A percentile compares a stretch with the other conserved stretches of the same genome.
Evolutionary conservation across 805 yeast species (phyloP).

Genomic region (Teunomyces lycoperdinae): DNA sequence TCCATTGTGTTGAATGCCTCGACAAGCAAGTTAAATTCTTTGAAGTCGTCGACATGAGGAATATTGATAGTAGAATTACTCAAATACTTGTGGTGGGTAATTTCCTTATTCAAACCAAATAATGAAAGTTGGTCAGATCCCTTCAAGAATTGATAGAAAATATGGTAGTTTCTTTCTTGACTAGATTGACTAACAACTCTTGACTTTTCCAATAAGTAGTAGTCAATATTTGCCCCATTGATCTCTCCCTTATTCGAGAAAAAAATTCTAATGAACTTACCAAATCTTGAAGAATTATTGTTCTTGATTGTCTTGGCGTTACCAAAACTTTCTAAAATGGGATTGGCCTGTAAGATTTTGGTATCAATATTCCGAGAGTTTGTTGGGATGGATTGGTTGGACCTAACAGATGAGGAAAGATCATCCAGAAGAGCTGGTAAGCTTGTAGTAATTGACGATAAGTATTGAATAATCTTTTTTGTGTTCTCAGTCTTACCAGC

Average conservation of each 20-base stretch:
- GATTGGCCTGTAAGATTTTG: conserved; percentile 90
- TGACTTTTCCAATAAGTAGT: conserved; percentile 91
- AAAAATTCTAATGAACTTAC: conserved; percentile 88
- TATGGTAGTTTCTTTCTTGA: conserved; percentile 87
- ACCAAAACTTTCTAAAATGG: conserved; percentile 93
- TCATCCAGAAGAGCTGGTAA: background rate
- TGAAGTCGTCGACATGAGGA: conserved; percentile 73
- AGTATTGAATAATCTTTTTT: conserved; percentile 87
- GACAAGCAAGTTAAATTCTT: conserved; percentile 60
- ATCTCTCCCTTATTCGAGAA: conserved; percentile 63
- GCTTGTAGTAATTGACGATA: conserved; percentile 66
- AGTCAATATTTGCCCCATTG: conserved; percentile 88
- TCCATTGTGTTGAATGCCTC: conserved; percentile 75
- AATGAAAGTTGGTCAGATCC: conserved; percentile 57
- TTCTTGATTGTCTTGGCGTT: conserved; percentile 94
- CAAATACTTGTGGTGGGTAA: conserved; percentile 53
- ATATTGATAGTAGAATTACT: conserved; percentile 52
- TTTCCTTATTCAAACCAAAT: conserved; percentile 42
- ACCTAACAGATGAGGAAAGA: conserved; percentile 8
- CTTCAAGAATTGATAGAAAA: conserved; percentile 80
- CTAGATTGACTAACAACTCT: conserved; percentile 77
- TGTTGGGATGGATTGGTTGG: background rate
- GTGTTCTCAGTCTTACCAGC: conserved; percentile 99
- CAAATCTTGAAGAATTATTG: conserved; percentile 93
- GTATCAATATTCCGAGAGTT: conserved; percentile 60